Evolutionary conservation across 2,329 filamentous ascomycete genomes (phyloP).

Genomic region (Pestalotiopsis sp.): DNA sequence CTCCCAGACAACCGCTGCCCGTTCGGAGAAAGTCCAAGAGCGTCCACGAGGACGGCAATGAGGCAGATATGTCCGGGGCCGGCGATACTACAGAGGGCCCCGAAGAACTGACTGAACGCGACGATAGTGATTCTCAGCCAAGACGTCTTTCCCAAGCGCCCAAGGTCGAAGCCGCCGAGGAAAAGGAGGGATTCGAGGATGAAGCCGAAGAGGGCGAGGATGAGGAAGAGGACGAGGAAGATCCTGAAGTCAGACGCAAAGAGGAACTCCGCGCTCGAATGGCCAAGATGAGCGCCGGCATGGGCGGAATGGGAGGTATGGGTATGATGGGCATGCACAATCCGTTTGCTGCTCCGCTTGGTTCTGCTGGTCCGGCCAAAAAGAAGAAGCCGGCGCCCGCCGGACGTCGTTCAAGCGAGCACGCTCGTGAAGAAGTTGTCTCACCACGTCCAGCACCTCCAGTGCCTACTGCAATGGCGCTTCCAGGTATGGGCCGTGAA

Average conservation of each 20-base stretch:
- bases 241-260: slow-evolving; percentile 82
- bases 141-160: slow-evolving; percentile 41
- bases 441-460: slow-evolving; percentile 50
- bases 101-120: slow-evolving; percentile 67
- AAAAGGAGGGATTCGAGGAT: slow-evolving; percentile 40
- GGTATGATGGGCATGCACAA: slow-evolving; percentile 72
- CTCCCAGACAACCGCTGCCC: slow-evolving; percentile 41
- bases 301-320: slow-evolving; percentile 46
- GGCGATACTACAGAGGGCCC: slow-evolving; percentile 66
- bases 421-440: slow-evolving; percentile 42
- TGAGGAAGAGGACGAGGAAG: slow-evolving; percentile 83
- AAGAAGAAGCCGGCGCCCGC: slow-evolving; percentile 57
- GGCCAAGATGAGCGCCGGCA: slow-evolving; percentile 97
- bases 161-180: slow-evolving; percentile 44
- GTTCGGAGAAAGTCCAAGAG: slow-evolving; percentile 56
- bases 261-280: slow-evolving; percentile 92
- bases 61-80: slow-evolving; percentile 66
- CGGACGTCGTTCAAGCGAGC: slow-evolving; percentile 46
- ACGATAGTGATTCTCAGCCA: slow-evolving; percentile 70
- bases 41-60: slow-evolving; percentile 58
- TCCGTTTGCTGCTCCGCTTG: slow-evolving; percentile 79
- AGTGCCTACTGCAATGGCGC: slow-evolving; percentile 61
- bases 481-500: slow-evolving; percentile 73
- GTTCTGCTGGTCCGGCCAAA: slow-evolving; percentile 48
- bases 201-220: slow-evolving; percentile 65